Evolutionary conservation across 1,284 basidiomycete species (phyloP).

Genomic region (Rhizoctonia solani): DNA sequence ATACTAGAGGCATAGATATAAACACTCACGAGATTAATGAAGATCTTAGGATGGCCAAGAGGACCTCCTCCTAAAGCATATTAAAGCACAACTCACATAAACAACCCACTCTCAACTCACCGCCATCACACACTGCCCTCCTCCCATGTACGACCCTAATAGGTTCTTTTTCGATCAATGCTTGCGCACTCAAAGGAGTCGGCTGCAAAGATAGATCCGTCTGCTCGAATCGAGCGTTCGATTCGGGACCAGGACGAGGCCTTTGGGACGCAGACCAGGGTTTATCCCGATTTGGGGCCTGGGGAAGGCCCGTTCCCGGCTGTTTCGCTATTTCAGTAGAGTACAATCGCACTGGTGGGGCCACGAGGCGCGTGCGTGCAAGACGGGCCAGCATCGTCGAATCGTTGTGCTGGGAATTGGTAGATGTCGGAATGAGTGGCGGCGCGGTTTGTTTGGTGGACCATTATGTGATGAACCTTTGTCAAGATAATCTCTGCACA

Average conservation of each 20-base stretch:
- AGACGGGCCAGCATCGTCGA: conserved; percentile 28
- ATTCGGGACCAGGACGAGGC: conserved; percentile 53
- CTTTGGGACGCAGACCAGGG: conserved; percentile 81
- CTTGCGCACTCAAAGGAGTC: conserved; percentile 88
- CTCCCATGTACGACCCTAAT: conserved; percentile 79
- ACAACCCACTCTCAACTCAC: conserved; percentile 54
- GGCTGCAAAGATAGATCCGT: conserved; percentile 85
- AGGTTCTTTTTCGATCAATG: conserved; percentile 84
- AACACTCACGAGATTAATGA: conserved; percentile 86
- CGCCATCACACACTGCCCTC: conserved; percentile 91
- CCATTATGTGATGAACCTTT: background rate
- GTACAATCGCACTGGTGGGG: background rate
- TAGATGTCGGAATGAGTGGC: conserved; percentile 3
- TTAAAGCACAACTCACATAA: background rate
- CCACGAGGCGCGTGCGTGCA: conserved; percentile 8
- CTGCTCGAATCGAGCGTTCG: conserved; percentile 86
- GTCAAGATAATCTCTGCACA: background rate
- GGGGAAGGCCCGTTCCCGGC: conserved; percentile 46
- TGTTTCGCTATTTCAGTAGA: conserved; percentile 7
- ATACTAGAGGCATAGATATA: conserved; percentile 23
- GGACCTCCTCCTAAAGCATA: conserved; percentile 81
- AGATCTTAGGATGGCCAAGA: conserved; percentile 95
- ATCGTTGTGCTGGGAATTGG: conserved; percentile 24
- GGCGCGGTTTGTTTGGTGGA: conserved; percentile 19
- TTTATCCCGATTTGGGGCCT: conserved; percentile 76